Evolutionary conservation across 768 basidiomycete genomes (phyloP).

Genomic region (Gloeostereum incarnatum): DNA sequence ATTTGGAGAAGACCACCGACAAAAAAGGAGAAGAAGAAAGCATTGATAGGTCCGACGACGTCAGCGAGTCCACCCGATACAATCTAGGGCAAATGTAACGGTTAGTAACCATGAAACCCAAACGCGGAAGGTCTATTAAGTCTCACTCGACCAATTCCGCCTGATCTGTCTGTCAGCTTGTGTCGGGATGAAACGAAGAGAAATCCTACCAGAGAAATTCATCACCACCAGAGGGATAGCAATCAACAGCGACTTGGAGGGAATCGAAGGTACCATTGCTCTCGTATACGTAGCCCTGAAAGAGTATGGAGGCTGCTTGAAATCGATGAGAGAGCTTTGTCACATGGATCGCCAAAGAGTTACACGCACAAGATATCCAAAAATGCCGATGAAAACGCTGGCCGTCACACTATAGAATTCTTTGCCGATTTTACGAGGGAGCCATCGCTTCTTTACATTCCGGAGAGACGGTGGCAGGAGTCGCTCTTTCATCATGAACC

Average conservation of each 20-base stretch:
- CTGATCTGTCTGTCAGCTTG: conserved; percentile 3
- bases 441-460: conserved; percentile 12
- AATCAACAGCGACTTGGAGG: conserved; percentile 12
- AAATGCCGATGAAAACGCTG: conserved; percentile 19
- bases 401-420: conserved; percentile 22
- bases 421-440: conserved; percentile 11
- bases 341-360: not conserved
- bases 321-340: not conserved
- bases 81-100: conserved; percentile 15
- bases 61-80: conserved; percentile 27
- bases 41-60: conserved; percentile 26
- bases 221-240: conserved; percentile 13
- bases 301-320: conserved; percentile 13
- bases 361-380: conserved; percentile 12
- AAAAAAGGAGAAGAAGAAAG: conserved; percentile 24
- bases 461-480: conserved; percentile 5
- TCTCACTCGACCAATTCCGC: conserved; percentile 14
- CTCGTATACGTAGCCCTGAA: conserved; percentile 14
- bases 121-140: not conserved
- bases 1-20: conserved; percentile 25
- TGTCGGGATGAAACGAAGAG: not conserved
- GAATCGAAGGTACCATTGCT: conserved; percentile 9
- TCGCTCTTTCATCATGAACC: conserved; percentile 21
- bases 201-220: conserved; percentile 13
- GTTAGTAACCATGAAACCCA: not conserved